Evolutionary conservation across 106 monocot genomes (phyloP).

Genomic region (Agapanthus africanus): DNA sequence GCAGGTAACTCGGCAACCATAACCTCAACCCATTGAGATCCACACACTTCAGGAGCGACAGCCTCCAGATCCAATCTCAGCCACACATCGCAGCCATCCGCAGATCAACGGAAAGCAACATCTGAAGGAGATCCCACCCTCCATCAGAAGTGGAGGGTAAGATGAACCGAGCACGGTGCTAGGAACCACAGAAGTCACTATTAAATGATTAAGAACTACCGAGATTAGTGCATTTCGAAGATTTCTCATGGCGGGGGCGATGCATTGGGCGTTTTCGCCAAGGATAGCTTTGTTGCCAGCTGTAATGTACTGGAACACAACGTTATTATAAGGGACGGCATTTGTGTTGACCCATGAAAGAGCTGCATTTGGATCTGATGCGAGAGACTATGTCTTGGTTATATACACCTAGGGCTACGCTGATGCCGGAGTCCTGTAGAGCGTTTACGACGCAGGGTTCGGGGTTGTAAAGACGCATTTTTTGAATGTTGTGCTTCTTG

Average conservation of each 20-base stretch:
- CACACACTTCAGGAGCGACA: too few species aligned
- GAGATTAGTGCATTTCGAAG: neutral
- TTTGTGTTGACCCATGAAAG: conserved; percentile 11
- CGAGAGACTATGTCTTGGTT: conserved; percentile 11
- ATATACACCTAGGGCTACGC: neutral
- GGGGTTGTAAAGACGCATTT: conserved; percentile 13
- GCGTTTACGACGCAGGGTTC: conserved; percentile 4
- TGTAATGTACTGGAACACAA: conserved; percentile 8
- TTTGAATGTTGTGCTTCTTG: neutral
- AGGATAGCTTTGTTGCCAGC: conserved; percentile 53
- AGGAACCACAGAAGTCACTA: conserved; percentile 8
- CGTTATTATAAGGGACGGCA: neutral
- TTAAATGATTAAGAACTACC: neutral
- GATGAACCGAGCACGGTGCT: conserved; percentile 3
- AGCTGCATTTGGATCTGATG: neutral
- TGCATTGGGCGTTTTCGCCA: conserved; percentile 16
- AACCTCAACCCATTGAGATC: too few species aligned
- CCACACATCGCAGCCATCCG: too few species aligned
- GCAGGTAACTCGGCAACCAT: too few species aligned
- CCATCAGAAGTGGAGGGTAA: too few species aligned
- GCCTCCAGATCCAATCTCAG: too few species aligned
- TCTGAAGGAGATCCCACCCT: too few species aligned
- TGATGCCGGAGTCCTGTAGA: neutral
- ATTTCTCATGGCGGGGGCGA: conserved; percentile 29
- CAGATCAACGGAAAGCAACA: too few species aligned